Conservation (phyloP, 148 eudicot species). For the Amaranthus palmeri region DNA sequence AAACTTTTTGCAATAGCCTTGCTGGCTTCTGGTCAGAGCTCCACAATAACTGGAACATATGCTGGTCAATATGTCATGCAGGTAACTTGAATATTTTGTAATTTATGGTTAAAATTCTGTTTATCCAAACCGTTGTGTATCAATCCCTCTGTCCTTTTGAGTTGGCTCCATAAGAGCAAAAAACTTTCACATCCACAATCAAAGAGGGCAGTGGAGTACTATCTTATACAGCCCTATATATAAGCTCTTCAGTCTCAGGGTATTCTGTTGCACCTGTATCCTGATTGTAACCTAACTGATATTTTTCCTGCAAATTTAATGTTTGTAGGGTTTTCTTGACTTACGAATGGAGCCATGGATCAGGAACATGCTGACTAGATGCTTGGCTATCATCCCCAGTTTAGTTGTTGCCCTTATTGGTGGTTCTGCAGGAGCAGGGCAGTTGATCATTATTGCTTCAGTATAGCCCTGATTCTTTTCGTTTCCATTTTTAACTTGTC, state of each 20-base stretch:
- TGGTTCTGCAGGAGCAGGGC: slow-evolving; percentile 92
- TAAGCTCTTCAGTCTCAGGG: no score
- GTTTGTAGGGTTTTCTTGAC: slow-evolving; percentile 79
- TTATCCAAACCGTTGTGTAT: no score
- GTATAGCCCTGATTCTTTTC: slow-evolving; percentile 28
- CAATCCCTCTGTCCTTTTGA: no score
- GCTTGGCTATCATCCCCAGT: slow-evolving; percentile 94
- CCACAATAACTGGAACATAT: slow-evolving; percentile 98
- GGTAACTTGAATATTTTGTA: slow-evolving; percentile 35
- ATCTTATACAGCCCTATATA: no score
- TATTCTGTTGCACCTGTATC: neutral
- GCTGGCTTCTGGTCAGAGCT: slow-evolving; percentile 98
- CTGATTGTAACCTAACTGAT: neutral
- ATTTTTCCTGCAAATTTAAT: neutral
- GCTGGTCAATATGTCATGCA: slow-evolving; percentile 99
- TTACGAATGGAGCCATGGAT: slow-evolving; percentile 85
- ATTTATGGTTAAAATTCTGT: neutral
- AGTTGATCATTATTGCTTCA: slow-evolving; percentile 88
- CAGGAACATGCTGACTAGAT: slow-evolving; percentile 81
- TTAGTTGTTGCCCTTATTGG: slow-evolving; percentile 80
- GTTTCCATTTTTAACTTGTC: neutral
- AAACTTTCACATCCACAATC: no score
- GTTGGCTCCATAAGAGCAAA: no score
- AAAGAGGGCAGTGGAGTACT: no score
- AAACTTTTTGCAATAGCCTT: slow-evolving; percentile 92